Evolutionary conservation across 495 filamentous ascomycete species (phyloP).

Genomic region (Talaromyces wortmannii): DNA sequence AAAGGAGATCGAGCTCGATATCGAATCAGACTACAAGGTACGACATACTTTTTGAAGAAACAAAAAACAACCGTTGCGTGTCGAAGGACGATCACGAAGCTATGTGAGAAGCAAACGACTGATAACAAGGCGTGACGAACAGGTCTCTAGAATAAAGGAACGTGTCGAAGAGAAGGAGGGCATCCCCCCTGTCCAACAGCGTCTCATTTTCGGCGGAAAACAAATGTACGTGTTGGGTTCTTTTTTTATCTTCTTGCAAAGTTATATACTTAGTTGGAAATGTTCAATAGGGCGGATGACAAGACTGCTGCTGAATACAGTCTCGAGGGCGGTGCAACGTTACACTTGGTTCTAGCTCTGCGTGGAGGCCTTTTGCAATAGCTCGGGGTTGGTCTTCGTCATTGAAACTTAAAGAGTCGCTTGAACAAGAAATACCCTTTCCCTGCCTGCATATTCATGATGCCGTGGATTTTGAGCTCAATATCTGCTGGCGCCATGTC

Average conservation of each 20-base stretch:
- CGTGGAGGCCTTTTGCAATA: conserved; percentile 53
- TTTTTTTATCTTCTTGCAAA: conserved; percentile 1
- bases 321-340: conserved; percentile 85
- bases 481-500: not conserved
- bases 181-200: conserved; percentile 94
- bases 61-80: conserved; percentile 1
- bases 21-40: conserved; percentile 90
- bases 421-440: not conserved
- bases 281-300: conserved; percentile 73
- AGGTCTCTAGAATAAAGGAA: conserved; percentile 96
- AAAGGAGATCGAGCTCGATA: conserved; percentile 97
- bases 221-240: conserved; percentile 65
- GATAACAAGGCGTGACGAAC: not conserved
- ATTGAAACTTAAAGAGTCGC: not conserved
- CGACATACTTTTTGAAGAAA: not conserved
- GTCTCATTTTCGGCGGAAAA: conserved; percentile 92
- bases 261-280: not conserved
- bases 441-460: not conserved
- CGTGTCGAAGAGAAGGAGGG: conserved; percentile 98
- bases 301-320: conserved; percentile 79
- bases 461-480: not conserved
- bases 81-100: not conserved
- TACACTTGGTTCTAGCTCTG: conserved; percentile 92
- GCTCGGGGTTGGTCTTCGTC: not conserved
- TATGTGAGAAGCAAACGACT: not conserved